Evolutionary conservation across 805 yeast genomes (phyloP).

Genomic region (Kluyveromyces starmeri): DNA sequence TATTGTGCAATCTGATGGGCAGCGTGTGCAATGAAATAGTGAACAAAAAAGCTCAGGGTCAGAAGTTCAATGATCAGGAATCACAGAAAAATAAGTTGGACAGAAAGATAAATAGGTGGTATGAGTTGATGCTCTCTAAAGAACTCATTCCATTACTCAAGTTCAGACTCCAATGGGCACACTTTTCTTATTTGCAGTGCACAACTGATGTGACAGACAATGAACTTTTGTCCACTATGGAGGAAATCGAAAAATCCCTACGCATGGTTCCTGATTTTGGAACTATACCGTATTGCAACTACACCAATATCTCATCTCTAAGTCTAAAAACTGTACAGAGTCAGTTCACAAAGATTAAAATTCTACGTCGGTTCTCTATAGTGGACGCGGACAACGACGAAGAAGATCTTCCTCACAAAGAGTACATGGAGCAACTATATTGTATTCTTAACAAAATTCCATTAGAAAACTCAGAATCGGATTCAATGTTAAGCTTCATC

Average conservation of each 20-base stretch:
- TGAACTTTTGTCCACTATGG: constrained; percentile 21
- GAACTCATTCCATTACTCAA: constrained; percentile 8
- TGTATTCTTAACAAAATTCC: constrained; percentile 27
- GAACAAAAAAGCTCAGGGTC: constrained; percentile 26
- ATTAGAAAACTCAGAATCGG: constrained; percentile 23
- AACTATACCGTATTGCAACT: constrained; percentile 46
- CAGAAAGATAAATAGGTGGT: constrained; percentile 44
- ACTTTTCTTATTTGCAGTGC: constrained; percentile 36
- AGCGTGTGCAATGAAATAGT: constrained; percentile 24
- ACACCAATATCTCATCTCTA: constrained; percentile 48
- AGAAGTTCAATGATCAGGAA: constrained; percentile 27
- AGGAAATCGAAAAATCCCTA: constrained; percentile 15
- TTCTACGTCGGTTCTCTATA: constrained; percentile 35
- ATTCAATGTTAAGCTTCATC: constrained; percentile 56
- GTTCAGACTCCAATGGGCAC: constrained; percentile 42
- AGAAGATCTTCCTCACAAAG: constrained; percentile 6
- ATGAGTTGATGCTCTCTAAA: constrained; percentile 20
- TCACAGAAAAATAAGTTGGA: constrained; percentile 35
- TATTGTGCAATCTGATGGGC: constrained; percentile 37
- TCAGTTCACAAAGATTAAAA: constrained; percentile 63
- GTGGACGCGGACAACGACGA: constrained; percentile 44
- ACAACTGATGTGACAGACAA: constrained; percentile 30
- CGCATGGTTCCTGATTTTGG: constrained; percentile 6
- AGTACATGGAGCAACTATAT: constrained; percentile 34
- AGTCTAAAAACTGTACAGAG: constrained; percentile 41